A percentile compares a stretch with the other conserved stretches of the same genome.
Evolutionary conservation across 495 filamentous ascomycete species (phyloP).

Genomic region (Hypoxylon intermedium): DNA sequence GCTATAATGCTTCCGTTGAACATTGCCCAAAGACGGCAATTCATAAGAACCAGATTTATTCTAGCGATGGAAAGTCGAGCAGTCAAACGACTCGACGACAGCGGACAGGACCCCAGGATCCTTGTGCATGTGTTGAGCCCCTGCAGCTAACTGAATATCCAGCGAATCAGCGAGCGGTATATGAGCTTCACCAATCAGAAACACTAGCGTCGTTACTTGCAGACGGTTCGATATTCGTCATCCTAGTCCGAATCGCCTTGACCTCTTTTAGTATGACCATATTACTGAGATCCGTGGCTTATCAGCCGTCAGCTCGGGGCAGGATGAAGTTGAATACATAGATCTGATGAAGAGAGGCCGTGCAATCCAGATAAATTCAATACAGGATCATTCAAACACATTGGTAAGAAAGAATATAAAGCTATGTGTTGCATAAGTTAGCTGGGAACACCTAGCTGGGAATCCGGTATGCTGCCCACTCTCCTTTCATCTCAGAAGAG

Average conservation of each 20-base stretch:
- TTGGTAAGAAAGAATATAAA: neutral
- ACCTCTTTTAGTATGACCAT: constrained; percentile 7
- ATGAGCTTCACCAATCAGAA: constrained; percentile 37
- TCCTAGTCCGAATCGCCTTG: constrained; percentile 19
- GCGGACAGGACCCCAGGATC: neutral
- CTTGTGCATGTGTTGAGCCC: neutral
- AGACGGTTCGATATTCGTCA: constrained; percentile 31
- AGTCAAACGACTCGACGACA: constrained; percentile 12
- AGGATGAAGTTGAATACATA: neutral
- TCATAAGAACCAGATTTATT: neutral
- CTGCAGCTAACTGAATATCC: constrained; percentile 6
- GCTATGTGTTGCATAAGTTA: too few species aligned
- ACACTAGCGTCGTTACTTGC: constrained; percentile 39
- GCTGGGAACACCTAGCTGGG: too few species aligned
- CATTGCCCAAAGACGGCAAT: too few species aligned
- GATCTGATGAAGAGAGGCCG: constrained; percentile 7
- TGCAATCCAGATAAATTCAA: neutral
- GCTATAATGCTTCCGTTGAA: too few species aligned
- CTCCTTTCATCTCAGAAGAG: constrained; percentile 27
- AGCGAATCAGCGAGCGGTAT: constrained; percentile 24
- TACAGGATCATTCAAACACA: neutral
- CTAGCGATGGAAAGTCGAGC: constrained; percentile 6
- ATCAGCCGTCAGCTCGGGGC: neutral
- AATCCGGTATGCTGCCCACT: neutral
- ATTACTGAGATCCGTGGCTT: neutral